These are phyloP conservation scores for Crithidia sp. DNA, from an alignment of 208 protist genomes.

Conservation along the genomic window DNA sequence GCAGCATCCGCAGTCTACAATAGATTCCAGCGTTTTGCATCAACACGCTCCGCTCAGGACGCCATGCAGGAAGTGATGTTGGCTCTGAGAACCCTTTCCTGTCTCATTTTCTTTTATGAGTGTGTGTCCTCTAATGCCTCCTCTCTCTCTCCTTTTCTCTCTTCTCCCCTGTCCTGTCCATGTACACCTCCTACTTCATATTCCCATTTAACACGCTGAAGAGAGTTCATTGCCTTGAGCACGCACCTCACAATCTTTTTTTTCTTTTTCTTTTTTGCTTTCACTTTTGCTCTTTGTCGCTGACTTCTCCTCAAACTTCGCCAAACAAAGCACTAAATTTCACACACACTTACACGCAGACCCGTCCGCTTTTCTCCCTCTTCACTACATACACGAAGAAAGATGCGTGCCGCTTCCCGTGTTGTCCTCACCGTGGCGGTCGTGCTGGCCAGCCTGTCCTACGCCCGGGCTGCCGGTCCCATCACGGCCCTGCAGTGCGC, in stretches of 20 bases:
- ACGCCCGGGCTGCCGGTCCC: constrained; percentile 29
- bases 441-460: constrained; percentile 12
- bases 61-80: no score
- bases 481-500: constrained; percentile 45
- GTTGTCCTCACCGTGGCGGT: constrained; percentile 2
- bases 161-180: neutral
- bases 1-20: neutral
- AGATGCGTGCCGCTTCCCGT: constrained; percentile 4
- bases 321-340: no score
- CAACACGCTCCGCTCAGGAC: neutral
- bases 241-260: neutral
- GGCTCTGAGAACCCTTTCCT: no score
- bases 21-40: neutral
- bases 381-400: neutral
- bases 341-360: no score
- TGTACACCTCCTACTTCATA: neutral
- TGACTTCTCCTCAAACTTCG: neutral
- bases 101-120: neutral
- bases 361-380: no score
- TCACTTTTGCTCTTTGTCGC: constrained; percentile 11
- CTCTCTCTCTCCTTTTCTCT: neutral
- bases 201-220: neutral
- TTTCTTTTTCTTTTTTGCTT: constrained; percentile 27
- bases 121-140: neutral
- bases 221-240: neutral